Percentiles rank a stretch among this genome's conserved stretches.
Conservation (phyloP, 108 stramenopile species). For the Parietichytrium sp. region DNA sequence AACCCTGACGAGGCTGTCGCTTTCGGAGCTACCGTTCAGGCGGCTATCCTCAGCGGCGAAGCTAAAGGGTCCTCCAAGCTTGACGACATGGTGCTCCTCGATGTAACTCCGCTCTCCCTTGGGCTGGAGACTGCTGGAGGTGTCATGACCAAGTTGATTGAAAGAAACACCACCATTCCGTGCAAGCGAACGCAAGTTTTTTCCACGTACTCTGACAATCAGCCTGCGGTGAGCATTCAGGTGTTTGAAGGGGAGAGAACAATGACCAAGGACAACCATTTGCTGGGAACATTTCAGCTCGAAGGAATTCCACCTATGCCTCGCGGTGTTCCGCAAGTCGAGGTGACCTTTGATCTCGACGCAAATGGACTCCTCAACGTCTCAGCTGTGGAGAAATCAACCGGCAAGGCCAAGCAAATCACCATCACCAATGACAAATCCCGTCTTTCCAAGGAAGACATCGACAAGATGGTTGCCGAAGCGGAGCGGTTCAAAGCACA, state of each 20-base stretch:
- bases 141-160: slow-evolving; percentile 91
- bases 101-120: slow-evolving; percentile 95
- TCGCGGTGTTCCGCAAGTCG: slow-evolving; percentile 85
- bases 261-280: slow-evolving; percentile 74
- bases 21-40: slow-evolving; percentile 73
- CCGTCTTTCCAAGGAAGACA: slow-evolving; percentile 94
- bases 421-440: slow-evolving; percentile 99
- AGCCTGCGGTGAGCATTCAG: slow-evolving; percentile 76
- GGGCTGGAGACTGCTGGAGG: slow-evolving; percentile 95
- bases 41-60: slow-evolving; percentile 68
- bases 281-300: slow-evolving; percentile 91
- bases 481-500: slow-evolving; percentile 97
- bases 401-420: slow-evolving; percentile 99
- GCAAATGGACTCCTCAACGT: slow-evolving; percentile 97
- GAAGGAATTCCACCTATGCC: neutral
- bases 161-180: slow-evolving; percentile 88
- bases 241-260: slow-evolving; percentile 81
- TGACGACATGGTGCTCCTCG: slow-evolving; percentile 82
- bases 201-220: slow-evolving; percentile 72
- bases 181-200: slow-evolving; percentile 70
- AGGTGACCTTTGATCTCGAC: slow-evolving; percentile 97
- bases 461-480: slow-evolving; percentile 97
- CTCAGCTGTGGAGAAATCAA: slow-evolving; percentile 94
- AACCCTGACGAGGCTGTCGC: slow-evolving; percentile 77
- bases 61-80: slow-evolving; percentile 63